phyloP scores from a whole-genome alignment of 805 yeast genomes.

The Candida coleopterorum region DNA sequence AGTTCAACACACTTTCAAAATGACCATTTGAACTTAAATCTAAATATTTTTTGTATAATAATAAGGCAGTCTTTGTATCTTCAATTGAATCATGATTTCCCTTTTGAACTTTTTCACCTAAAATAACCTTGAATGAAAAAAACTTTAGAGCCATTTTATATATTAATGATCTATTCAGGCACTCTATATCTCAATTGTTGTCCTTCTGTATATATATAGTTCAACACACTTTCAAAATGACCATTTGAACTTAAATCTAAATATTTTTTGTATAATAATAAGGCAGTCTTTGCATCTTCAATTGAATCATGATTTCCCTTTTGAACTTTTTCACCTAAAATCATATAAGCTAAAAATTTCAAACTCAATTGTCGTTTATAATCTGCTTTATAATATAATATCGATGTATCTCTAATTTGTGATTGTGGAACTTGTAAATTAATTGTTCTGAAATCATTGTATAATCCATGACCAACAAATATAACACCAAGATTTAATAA shows the following conservation, averaged over 20 bases:
- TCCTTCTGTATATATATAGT: constrained; percentile 69
- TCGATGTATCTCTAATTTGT: constrained; percentile 89
- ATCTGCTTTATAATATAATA: constrained; percentile 68
- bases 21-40: constrained; percentile 55
- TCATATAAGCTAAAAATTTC: constrained; percentile 78
- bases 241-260: constrained; percentile 55
- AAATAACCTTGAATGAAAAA: too few species aligned
- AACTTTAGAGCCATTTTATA: too few species aligned
- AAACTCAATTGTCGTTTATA: constrained; percentile 76
- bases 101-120: constrained; percentile 77
- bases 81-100: constrained; percentile 97
- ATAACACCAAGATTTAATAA: constrained; percentile 82
- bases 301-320: constrained; percentile 94
- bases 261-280: constrained; percentile 69
- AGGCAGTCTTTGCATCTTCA: constrained; percentile 90
- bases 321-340: constrained; percentile 75
- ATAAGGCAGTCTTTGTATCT: constrained; percentile 85
- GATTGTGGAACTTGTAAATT: constrained; percentile 80
- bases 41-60: constrained; percentile 66
- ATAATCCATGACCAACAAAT: constrained; percentile 92
- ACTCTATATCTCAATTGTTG: constrained; percentile 49
- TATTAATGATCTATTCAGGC: constrained; percentile 36
- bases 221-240: constrained; percentile 55
- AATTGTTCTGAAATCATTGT: constrained; percentile 88
- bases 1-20: constrained; percentile 57